Conservation (phyloP, 1,284 basidiomycete genomes). For the Ustilago bromivora region DNA sequence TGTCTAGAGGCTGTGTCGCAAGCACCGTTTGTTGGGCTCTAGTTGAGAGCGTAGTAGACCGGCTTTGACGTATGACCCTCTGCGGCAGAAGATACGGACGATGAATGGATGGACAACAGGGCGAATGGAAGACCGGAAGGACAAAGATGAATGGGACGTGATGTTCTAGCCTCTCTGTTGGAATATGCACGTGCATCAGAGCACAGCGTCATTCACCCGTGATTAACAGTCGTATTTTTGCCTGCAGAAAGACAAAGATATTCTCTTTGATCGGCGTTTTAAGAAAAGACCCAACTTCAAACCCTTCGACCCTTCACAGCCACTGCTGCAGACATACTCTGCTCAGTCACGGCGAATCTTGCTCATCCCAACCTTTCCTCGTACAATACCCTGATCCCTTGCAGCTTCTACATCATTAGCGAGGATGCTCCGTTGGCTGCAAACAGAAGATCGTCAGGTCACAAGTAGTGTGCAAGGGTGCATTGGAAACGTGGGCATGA, state of each 20-base stretch:
- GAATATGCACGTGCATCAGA: constrained; percentile 21
- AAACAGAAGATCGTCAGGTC: neutral
- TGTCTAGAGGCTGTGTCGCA: neutral
- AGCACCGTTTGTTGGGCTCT: neutral
- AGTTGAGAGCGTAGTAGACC: neutral
- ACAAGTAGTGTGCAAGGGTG: neutral
- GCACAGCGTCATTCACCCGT: constrained; percentile 26
- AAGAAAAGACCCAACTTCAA: neutral
- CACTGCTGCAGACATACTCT: neutral
- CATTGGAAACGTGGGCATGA: constrained; percentile 11
- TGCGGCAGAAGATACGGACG: neutral
- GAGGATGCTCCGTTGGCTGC: neutral
- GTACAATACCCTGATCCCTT: neutral
- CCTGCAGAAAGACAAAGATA: neutral
- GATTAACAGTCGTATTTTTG: constrained; percentile 4
- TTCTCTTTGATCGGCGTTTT: constrained; percentile 2
- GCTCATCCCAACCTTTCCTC: neutral
- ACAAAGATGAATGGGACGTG: neutral
- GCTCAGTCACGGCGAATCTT: constrained; percentile 1
- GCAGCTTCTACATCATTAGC: neutral
- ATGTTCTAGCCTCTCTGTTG: neutral
- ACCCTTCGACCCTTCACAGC: constrained; percentile 7
- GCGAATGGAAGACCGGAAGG: constrained; percentile 2
- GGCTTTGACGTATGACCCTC: neutral
- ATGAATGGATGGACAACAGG: neutral